Conservation (phyloP, 1,284 basidiomycete genomes). For the Melampsora americana region DNA sequence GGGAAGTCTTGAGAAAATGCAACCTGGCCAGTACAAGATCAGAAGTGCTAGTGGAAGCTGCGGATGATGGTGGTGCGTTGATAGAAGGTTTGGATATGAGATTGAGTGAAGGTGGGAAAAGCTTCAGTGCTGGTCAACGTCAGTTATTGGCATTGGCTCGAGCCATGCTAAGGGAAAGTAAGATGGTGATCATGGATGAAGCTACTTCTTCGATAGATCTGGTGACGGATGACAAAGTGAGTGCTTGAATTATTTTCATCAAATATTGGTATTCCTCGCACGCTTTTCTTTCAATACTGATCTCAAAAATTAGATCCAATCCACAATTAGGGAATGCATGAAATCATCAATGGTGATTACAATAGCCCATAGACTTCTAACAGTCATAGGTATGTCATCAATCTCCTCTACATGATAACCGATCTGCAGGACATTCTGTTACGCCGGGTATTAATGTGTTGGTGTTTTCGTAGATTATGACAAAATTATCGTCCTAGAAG, state of each 20-base stretch:
- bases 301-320: constrained; percentile 42
- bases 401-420: background rate
- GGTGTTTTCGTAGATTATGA: constrained; percentile 51
- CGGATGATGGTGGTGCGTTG: background rate
- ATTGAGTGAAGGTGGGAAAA: constrained; percentile 50
- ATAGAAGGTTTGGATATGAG: constrained; percentile 19
- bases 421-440: too few species aligned
- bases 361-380: constrained; percentile 38
- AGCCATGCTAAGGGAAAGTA: constrained; percentile 49
- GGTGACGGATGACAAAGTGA: constrained; percentile 45
- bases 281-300: background rate
- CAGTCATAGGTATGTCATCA: constrained; percentile 34
- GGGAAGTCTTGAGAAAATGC: constrained; percentile 43
- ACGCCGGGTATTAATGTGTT: too few species aligned
- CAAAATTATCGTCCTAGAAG: constrained; percentile 50
- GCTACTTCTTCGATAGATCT: constrained; percentile 52
- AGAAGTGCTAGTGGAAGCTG: too few species aligned
- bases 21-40: constrained; percentile 42
- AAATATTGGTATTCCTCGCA: too few species aligned
- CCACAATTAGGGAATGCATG: constrained; percentile 38
- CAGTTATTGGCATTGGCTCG: constrained; percentile 52
- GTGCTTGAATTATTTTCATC: too few species aligned
- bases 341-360: constrained; percentile 36
- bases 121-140: constrained; percentile 52
- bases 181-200: constrained; percentile 53